Percentiles rank a stretch among this genome's conserved stretches.
Evolutionary conservation across 768 basidiomycete species (phyloP).

Genomic region (Lentinus brumalis): DNA sequence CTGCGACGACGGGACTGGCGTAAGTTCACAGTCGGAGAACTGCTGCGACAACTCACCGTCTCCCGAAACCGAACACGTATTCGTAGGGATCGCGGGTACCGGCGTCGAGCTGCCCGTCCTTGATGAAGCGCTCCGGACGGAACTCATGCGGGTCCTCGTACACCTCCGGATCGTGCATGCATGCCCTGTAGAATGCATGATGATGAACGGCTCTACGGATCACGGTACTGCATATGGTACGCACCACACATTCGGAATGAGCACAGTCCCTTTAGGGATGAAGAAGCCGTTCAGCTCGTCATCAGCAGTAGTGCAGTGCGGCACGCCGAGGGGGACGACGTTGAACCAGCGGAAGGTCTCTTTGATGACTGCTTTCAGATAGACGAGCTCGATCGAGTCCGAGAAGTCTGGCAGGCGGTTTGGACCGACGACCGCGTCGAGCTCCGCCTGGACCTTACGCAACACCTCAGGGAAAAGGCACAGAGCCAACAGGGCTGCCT

Average conservation of each 20-base stretch:
- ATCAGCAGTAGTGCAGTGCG: constrained; percentile 38
- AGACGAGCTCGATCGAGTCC: constrained; percentile 14
- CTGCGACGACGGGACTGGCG: background rate
- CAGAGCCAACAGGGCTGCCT: constrained; percentile 14
- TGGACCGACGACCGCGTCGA: constrained; percentile 16
- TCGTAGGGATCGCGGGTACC: constrained; percentile 9
- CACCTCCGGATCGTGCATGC: constrained; percentile 11
- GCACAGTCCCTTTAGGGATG: constrained; percentile 34
- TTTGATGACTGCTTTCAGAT: constrained; percentile 20
- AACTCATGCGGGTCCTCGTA: constrained; percentile 17
- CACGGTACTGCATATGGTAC: background rate
- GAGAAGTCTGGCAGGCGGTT: constrained; percentile 15
- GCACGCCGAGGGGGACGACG: constrained; percentile 12
- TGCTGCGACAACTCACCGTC: constrained; percentile 6
- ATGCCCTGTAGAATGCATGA: background rate
- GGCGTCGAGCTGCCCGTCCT: constrained; percentile 14
- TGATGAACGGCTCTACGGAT: constrained; percentile 1
- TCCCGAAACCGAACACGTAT: constrained; percentile 18
- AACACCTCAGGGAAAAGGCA: constrained; percentile 15
- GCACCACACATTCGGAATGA: constrained; percentile 21
- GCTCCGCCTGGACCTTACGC: constrained; percentile 17
- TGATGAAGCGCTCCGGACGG: constrained; percentile 20
- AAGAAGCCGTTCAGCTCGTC: constrained; percentile 42
- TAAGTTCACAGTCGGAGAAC: background rate
- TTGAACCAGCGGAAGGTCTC: constrained; percentile 17